phyloP scores from a whole-genome alignment of 805 yeast species.

The Barnettozyma sp. region DNA sequence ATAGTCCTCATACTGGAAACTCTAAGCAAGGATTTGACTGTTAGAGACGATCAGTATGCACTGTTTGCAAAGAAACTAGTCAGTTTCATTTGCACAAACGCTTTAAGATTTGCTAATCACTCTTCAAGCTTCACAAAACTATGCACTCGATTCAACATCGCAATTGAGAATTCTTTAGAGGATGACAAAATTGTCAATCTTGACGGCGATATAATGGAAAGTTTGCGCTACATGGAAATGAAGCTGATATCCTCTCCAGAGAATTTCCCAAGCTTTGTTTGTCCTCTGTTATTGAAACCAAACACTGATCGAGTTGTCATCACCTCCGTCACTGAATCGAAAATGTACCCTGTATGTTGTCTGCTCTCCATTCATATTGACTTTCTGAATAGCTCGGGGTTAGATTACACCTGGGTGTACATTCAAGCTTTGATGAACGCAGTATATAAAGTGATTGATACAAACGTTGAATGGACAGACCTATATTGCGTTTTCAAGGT shows the following conservation, averaged over 20 bases:
- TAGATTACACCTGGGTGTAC: conserved; percentile 15
- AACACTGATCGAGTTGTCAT: conserved; percentile 8
- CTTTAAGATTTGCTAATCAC: conserved; percentile 11
- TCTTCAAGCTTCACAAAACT: conserved; percentile 14
- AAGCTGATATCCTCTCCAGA: conserved; percentile 12
- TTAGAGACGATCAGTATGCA: conserved; percentile 3
- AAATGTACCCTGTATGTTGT: conserved; percentile 17
- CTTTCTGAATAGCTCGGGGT: conserved; percentile 7
- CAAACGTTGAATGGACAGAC: conserved; percentile 14
- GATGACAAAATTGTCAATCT: conserved; percentile 10
- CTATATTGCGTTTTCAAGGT: conserved; percentile 16
- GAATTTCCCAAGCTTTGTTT: conserved; percentile 8
- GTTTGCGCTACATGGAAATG: conserved; percentile 12
- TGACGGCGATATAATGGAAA: conserved; percentile 15
- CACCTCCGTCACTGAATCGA: conserved; percentile 13
- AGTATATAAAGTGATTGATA: conserved; percentile 12
- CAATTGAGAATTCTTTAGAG: conserved; percentile 8
- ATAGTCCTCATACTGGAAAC: conserved; percentile 3
- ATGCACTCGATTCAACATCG: conserved; percentile 9
- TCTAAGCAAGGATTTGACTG: not conserved
- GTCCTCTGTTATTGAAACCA: conserved; percentile 7
- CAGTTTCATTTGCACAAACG: conserved; percentile 17
- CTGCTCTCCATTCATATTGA: conserved; percentile 18
- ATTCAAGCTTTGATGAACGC: conserved; percentile 8
- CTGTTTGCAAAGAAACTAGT: conserved; percentile 13